A percentile compares a stretch with the other conserved stretches of the same genome.
These are phyloP conservation scores for Wickerhamomyces silvicola DNA, from an alignment of 805 yeast species.

Conservation along the genomic window DNA sequence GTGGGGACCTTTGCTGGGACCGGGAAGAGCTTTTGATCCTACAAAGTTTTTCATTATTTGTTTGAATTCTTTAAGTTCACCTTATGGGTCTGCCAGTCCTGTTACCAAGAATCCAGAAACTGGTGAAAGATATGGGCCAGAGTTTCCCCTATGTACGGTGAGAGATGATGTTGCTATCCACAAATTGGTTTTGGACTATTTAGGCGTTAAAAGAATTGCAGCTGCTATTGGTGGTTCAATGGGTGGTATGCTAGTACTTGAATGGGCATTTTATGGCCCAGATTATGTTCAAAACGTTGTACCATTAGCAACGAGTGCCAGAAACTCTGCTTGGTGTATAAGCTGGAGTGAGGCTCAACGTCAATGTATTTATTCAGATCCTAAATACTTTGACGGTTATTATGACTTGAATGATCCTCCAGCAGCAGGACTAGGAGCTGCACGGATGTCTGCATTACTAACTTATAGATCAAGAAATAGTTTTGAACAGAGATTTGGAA, in stretches of 20 bases:
- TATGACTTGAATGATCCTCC: slow-evolving; percentile 79
- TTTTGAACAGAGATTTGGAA: slow-evolving; percentile 87
- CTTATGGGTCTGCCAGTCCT: slow-evolving; percentile 94
- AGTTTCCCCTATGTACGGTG: slow-evolving; percentile 89
- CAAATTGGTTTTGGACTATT: slow-evolving; percentile 63
- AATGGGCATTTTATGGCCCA: slow-evolving; percentile 68
- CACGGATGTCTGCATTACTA: slow-evolving; percentile 92
- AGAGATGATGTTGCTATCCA: slow-evolving; percentile 88
- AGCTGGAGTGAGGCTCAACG: slow-evolving; percentile 99
- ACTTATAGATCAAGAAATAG: slow-evolving; percentile 91
- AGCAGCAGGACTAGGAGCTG: slow-evolving; percentile 82
- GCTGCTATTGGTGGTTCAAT: slow-evolving; percentile 93
- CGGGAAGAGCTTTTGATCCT: slow-evolving; percentile 85
- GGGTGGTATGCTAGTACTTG: slow-evolving; percentile 97
- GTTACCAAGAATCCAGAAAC: slow-evolving; percentile 74
- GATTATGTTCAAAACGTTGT: slow-evolving; percentile 65
- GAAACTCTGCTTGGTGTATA: slow-evolving; percentile 97
- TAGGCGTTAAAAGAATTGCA: slow-evolving; percentile 77
- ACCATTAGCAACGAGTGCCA: slow-evolving; percentile 88
- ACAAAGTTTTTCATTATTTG: slow-evolving; percentile 80
- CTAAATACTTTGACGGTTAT: slow-evolving; percentile 87
- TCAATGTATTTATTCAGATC: slow-evolving; percentile 93
- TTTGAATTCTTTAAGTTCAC: slow-evolving; percentile 90
- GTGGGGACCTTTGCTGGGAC: slow-evolving; percentile 97
- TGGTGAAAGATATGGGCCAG: slow-evolving; percentile 81